phyloP scores from a whole-genome alignment of 225 moss, liverwort and hornwort species.

The Asterella californica region DNA sequence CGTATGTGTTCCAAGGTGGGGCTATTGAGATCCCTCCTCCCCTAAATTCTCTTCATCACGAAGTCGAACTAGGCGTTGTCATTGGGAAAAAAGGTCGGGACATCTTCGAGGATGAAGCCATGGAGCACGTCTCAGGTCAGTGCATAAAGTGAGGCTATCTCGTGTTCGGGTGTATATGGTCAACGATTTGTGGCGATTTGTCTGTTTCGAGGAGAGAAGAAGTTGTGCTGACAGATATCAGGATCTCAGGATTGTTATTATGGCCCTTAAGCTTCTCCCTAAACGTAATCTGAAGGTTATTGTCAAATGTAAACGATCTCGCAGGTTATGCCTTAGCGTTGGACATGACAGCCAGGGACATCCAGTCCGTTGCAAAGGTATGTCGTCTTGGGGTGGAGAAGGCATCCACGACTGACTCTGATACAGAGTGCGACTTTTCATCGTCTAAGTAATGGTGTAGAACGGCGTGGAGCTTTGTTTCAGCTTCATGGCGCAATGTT shows the following conservation, averaged over 20 bases:
- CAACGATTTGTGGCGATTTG: not conserved
- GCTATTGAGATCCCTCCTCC: conserved; percentile 70
- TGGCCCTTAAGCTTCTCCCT: not conserved
- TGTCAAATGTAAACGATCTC: conserved; percentile 9
- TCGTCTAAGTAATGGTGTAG: not conserved
- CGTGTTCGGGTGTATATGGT: not conserved
- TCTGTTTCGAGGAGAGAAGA: not conserved
- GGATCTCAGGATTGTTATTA: not conserved
- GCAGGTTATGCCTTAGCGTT: conserved; percentile 83
- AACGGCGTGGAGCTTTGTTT: not conserved
- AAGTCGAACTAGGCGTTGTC: conserved; percentile 87
- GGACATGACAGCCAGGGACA: conserved; percentile 87
- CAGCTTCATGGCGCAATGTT: not conserved
- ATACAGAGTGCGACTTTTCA: not conserved
- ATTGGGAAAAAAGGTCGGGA: conserved; percentile 78
- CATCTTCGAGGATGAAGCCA: conserved; percentile 61
- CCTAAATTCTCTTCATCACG: conserved; percentile 65
- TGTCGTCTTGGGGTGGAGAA: not conserved
- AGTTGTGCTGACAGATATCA: not conserved
- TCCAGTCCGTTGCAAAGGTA: conserved; percentile 84
- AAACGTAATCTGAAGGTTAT: not conserved
- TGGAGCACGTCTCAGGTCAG: conserved; percentile 80
- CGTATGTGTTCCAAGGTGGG: conserved; percentile 68
- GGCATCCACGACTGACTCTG: not conserved
- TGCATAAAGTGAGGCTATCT: not conserved